These are phyloP conservation scores for Plantago rigida DNA, from an alignment of 305 asterid species.

Conservation along the genomic window DNA sequence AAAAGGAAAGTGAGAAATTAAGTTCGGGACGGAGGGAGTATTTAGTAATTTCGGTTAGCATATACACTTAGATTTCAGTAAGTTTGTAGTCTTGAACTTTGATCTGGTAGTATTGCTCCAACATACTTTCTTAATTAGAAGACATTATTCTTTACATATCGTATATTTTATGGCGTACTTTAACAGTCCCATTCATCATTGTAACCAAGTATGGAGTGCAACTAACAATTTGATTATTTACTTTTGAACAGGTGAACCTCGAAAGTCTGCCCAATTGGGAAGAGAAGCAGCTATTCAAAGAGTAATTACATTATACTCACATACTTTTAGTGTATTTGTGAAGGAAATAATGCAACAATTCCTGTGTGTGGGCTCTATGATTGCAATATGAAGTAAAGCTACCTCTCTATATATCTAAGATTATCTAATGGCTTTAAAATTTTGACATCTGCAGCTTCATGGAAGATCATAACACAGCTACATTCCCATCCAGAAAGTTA, in stretches of 20 bases:
- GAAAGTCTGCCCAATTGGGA: slow-evolving; percentile 92
- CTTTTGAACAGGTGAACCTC: slow-evolving; percentile 61
- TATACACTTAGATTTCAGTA: neutral
- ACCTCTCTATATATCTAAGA: neutral
- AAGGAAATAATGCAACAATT: slow-evolving; percentile 3
- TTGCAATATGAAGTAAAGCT: neutral
- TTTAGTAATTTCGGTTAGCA: neutral
- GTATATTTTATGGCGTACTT: neutral
- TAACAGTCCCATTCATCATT: slow-evolving; percentile 11
- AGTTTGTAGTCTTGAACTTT: neutral
- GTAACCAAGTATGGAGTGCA: neutral
- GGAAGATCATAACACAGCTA: slow-evolving; percentile 99
- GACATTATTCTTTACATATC: neutral
- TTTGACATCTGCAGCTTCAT: slow-evolving; percentile 58
- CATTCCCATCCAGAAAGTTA: slow-evolving; percentile 91
- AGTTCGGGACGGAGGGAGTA: too few relatives aligned
- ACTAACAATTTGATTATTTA: slow-evolving; percentile 20
- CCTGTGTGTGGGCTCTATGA: neutral
- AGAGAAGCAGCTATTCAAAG: slow-evolving; percentile 89
- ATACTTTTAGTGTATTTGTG: slow-evolving; percentile 1
- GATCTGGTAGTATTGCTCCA: neutral
- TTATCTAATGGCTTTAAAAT: slow-evolving; percentile 4
- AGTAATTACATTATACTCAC: slow-evolving; percentile 39
- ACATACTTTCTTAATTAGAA: neutral
- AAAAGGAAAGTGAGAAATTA: too few relatives aligned